phyloP scores from a whole-genome alignment of 164 flowering plant genomes.

The Nymphaea thermarum region DNA sequence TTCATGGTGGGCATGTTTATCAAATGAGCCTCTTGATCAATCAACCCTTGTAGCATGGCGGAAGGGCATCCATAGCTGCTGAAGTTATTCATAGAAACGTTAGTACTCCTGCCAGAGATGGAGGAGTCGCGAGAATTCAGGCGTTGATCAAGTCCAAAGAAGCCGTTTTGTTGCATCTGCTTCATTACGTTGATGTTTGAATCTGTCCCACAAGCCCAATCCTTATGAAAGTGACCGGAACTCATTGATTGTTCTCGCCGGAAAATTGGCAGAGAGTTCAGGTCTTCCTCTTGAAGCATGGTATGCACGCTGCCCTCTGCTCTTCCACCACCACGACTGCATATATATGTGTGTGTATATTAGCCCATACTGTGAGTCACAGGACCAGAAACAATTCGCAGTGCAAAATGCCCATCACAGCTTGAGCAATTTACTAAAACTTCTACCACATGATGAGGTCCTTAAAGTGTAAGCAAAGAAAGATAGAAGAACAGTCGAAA shows the following conservation, averaged over 20 bases:
- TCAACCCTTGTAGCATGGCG: slow-evolving; percentile 28
- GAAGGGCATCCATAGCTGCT: slow-evolving; percentile 30
- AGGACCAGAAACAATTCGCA: neutral
- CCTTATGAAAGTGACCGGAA: slow-evolving; percentile 13
- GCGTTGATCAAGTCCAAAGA: slow-evolving; percentile 20
- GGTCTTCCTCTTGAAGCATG: slow-evolving; percentile 25
- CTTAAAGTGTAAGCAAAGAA: neutral
- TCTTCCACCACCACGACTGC: slow-evolving; percentile 28
- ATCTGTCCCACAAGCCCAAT: slow-evolving; percentile 18
- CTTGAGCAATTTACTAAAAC: neutral
- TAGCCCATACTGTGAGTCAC: neutral
- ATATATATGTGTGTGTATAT: neutral
- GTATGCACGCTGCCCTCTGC: slow-evolving; percentile 20
- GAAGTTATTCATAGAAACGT: slow-evolving; percentile 10
- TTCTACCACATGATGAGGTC: neutral
- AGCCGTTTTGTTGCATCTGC: slow-evolving; percentile 19
- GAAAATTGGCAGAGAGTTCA: slow-evolving; percentile 18
- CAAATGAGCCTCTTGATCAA: slow-evolving; percentile 21
- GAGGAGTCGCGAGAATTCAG: slow-evolving; percentile 16
- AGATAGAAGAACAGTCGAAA: neutral
- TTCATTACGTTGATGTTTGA: slow-evolving; percentile 18
- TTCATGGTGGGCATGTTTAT: slow-evolving; percentile 17
- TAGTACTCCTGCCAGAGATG: slow-evolving; percentile 14
- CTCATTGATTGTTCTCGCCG: slow-evolving; percentile 16
- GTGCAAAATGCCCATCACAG: neutral